A percentile compares a stretch with the other conserved stretches of the same genome.
These are phyloP conservation scores for Chalciporus sphaerocephalus DNA, from an alignment of 768 basidiomycete genomes.

Conservation along the genomic window DNA sequence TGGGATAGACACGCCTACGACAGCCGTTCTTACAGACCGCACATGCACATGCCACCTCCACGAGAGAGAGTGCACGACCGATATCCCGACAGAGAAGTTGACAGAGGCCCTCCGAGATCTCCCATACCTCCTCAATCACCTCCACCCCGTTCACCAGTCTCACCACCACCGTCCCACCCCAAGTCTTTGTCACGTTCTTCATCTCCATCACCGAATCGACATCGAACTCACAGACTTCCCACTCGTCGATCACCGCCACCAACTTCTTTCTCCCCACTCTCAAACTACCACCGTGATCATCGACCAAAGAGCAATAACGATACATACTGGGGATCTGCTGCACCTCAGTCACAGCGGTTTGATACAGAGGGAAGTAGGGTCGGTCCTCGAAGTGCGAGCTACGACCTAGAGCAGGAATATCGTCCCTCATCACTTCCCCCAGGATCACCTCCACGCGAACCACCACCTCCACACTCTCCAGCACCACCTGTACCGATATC, in stretches of 20 bases:
- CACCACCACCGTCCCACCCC: conserved; percentile 23
- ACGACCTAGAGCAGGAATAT: conserved; percentile 17
- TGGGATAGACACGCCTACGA: conserved; percentile 21
- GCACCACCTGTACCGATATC: conserved; percentile 30
- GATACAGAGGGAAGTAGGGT: conserved; percentile 4
- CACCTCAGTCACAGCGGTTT: conserved; percentile 6
- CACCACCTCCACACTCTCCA: conserved; percentile 23
- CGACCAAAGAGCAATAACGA: conserved; percentile 30
- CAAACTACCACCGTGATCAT: conserved; percentile 36
- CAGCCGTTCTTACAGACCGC: conserved; percentile 18
- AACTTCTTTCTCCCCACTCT: conserved; percentile 39
- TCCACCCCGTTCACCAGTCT: conserved; percentile 20
- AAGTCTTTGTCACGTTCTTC: conserved; percentile 36
- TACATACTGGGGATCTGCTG: conserved; percentile 14
- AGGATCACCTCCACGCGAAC: conserved; percentile 20
- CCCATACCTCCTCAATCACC: conserved; percentile 19
- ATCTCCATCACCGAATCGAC: conserved; percentile 33
- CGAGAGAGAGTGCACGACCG: conserved; percentile 23
- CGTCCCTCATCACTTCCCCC: conserved; percentile 22
- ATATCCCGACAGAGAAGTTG: conserved; percentile 19
- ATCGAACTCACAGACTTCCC: conserved; percentile 32
- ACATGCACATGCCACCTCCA: conserved; percentile 6
- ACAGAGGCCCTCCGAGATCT: conserved; percentile 23
- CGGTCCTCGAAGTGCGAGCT: conserved; percentile 4
- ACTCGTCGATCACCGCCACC: conserved; percentile 34